These are phyloP conservation scores for Crithidia mellificae DNA, from an alignment of 208 protist genomes.

Conservation along the genomic window DNA sequence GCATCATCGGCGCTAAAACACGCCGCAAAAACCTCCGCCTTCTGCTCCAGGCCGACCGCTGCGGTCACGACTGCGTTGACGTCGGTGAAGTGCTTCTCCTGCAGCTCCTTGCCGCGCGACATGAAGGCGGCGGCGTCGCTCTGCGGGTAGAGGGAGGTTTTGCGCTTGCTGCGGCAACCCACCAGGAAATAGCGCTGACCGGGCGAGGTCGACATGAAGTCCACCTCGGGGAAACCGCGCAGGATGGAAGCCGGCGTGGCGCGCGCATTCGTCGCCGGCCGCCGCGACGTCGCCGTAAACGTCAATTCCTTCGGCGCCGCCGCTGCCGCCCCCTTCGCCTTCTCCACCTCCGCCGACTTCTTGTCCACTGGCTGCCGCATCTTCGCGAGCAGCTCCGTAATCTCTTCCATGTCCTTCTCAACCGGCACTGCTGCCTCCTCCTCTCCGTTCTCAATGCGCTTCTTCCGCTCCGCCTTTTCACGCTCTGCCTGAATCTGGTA, in stretches of 20 bases:
- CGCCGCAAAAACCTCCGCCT: conserved; percentile 59
- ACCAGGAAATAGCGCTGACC: conserved; percentile 64
- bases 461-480: conserved; percentile 31
- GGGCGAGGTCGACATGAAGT: conserved; percentile 65
- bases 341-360: background rate
- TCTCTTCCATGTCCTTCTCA: conserved; percentile 32
- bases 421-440: conserved; percentile 22
- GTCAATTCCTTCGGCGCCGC: conserved; percentile 4
- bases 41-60: conserved; percentile 44
- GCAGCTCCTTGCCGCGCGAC: conserved; percentile 56
- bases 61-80: conserved; percentile 36
- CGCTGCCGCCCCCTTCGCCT: background rate
- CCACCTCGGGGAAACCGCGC: conserved; percentile 60
- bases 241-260: conserved; percentile 45
- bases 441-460: conserved; percentile 25
- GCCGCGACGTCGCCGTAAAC: conserved; percentile 31
- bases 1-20: conserved; percentile 56
- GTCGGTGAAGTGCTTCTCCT: conserved; percentile 55
- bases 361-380: background rate
- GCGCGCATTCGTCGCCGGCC: conserved; percentile 25
- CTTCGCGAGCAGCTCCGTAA: conserved; percentile 20
- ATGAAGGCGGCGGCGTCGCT: conserved; percentile 45
- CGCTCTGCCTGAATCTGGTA: conserved; percentile 39
- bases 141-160: conserved; percentile 56
- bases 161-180: conserved; percentile 66